Conservation (phyloP, 1,139 yeast species). For the Candida sanyaensis region DNA sequence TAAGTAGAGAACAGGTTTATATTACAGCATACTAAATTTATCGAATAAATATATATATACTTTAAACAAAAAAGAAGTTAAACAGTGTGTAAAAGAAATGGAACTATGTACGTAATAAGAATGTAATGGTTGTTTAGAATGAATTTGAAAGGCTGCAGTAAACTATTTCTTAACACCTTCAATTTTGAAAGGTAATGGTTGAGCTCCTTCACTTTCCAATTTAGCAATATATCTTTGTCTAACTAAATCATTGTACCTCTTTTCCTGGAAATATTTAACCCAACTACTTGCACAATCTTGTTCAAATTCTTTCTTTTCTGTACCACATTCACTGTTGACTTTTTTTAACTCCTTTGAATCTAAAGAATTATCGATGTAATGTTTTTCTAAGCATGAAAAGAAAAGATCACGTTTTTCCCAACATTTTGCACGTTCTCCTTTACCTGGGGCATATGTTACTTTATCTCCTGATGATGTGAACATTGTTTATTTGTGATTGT, state of each 20-base stretch:
- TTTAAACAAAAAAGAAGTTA: not conserved
- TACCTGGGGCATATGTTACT: constrained; percentile 40
- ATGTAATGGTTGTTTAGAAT: too few species aligned
- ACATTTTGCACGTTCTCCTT: constrained; percentile 39
- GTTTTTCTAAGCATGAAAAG: constrained; percentile 39
- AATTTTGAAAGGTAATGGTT: constrained; percentile 49
- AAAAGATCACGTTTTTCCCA: constrained; percentile 49
- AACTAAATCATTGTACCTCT: constrained; percentile 44
- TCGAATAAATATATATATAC: constrained; percentile 6
- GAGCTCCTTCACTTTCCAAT: constrained; percentile 50
- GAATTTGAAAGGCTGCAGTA: not conserved
- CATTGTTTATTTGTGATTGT: constrained; percentile 37
- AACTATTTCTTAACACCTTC: constrained; percentile 17
- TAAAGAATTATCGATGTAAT: constrained; percentile 47
- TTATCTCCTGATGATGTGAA: constrained; percentile 29
- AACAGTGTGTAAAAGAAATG: too few species aligned
- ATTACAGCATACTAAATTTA: constrained; percentile 27
- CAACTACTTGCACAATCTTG: constrained; percentile 47
- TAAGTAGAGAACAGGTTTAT: constrained; percentile 36
- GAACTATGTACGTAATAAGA: too few species aligned
- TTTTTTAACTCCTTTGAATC: constrained; percentile 36
- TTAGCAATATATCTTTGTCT: constrained; percentile 44
- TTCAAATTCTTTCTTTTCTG: constrained; percentile 34
- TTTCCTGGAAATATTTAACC: constrained; percentile 50
- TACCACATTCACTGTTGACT: constrained; percentile 40